Conservation (phyloP, 1,284 basidiomycete species). For the Peniophora sp. region DNA sequence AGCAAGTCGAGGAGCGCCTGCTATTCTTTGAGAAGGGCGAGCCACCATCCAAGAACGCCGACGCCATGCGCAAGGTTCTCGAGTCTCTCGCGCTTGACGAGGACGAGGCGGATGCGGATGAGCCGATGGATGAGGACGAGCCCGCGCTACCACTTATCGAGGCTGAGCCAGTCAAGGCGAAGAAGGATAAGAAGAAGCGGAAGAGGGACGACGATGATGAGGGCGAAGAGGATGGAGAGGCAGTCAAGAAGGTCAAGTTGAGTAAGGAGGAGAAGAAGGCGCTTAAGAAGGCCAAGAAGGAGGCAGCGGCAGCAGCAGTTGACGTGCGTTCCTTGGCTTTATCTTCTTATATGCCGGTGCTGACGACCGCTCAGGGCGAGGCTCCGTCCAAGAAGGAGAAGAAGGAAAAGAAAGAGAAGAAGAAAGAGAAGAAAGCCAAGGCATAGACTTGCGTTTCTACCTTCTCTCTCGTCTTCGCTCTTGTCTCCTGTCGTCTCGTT, state of each 20-base stretch:
- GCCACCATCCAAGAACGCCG: slow-evolving; percentile 79
- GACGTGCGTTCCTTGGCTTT: slow-evolving; percentile 15
- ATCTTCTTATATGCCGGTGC: neutral
- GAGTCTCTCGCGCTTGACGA: slow-evolving; percentile 69
- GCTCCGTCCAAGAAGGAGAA: slow-evolving; percentile 16
- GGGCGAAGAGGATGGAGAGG: slow-evolving; percentile 47
- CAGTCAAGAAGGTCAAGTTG: slow-evolving; percentile 64
- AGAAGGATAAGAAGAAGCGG: slow-evolving; percentile 52
- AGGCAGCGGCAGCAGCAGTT: slow-evolving; percentile 35
- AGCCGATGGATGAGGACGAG: slow-evolving; percentile 43
- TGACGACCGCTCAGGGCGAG: slow-evolving; percentile 3
- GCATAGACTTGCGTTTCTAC: slow-evolving; percentile 13
- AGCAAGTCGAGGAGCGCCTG: slow-evolving; percentile 94
- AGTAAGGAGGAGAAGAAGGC: slow-evolving; percentile 81
- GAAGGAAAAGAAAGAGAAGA: slow-evolving; percentile 28
- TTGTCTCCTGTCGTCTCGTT: neutral
- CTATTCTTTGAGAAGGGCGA: slow-evolving; percentile 90
- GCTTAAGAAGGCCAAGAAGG: slow-evolving; percentile 52
- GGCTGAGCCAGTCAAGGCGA: slow-evolving; percentile 39
- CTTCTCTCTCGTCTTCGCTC: slow-evolving; percentile 3
- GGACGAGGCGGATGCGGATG: slow-evolving; percentile 65
- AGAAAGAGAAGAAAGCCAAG: slow-evolving; percentile 29
- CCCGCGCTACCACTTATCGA: slow-evolving; percentile 28
- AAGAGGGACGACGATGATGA: slow-evolving; percentile 56
- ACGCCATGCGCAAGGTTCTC: slow-evolving; percentile 85